These are phyloP conservation scores for Zymoseptoria passerinii DNA, from an alignment of 2,329 filamentous ascomycete genomes.

Conservation along the genomic window DNA sequence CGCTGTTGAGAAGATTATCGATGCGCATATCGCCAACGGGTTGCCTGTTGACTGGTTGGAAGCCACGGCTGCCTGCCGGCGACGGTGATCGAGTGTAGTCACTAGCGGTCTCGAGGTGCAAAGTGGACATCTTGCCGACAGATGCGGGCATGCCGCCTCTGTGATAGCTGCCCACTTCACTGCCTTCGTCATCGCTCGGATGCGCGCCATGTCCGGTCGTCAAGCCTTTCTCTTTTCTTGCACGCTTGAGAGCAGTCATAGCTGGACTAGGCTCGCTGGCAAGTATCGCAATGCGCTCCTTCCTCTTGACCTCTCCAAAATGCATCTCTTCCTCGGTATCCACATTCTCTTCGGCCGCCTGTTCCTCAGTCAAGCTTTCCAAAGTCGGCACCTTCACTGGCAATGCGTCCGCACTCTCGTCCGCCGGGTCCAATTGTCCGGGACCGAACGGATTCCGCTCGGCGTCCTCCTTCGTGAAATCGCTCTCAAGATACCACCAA, in stretches of 20 bases:
- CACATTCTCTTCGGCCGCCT: conserved; percentile 62
- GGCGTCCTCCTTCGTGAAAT: conserved; percentile 82
- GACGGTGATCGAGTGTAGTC: conserved; percentile 41
- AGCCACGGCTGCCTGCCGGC: conserved; percentile 26
- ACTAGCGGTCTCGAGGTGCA: conserved; percentile 31
- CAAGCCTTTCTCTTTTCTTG: conserved; percentile 39
- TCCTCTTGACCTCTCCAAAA: conserved; percentile 65
- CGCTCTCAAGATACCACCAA: conserved; percentile 98
- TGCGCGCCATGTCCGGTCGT: conserved; percentile 19
- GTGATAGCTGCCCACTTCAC: conserved; percentile 19
- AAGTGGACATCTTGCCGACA: conserved; percentile 8
- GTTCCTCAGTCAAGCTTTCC: conserved; percentile 55
- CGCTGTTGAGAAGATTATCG: conserved; percentile 42
- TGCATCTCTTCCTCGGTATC: conserved; percentile 61
- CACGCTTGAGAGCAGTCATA: conserved; percentile 45
- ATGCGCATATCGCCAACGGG: conserved; percentile 39
- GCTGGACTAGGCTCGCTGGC: conserved; percentile 65
- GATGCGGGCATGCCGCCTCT: conserved; percentile 9
- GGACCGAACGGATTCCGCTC: conserved; percentile 82
- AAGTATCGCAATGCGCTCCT: conserved; percentile 62
- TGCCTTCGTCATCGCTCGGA: conserved; percentile 26
- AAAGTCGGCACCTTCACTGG: conserved; percentile 57
- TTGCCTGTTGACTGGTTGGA: conserved; percentile 34
- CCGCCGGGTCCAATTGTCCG: conserved; percentile 35
- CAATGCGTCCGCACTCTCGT: conserved; percentile 34